These are phyloP conservation scores for Neonectria faginata DNA, from an alignment of 2,329 filamentous ascomycete species.

Conservation along the genomic window DNA sequence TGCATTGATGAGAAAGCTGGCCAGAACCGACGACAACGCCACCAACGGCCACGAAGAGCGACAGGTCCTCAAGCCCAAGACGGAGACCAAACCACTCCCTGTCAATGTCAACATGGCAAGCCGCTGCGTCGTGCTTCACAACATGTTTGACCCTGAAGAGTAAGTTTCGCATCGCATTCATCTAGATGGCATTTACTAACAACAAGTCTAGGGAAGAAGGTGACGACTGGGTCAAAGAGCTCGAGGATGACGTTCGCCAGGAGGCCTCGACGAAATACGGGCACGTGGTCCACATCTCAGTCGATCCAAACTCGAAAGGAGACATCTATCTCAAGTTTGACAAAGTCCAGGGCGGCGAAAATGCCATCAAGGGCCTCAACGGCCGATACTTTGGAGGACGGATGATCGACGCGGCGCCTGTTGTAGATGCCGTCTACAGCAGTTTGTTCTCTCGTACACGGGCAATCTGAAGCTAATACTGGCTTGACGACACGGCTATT, in stretches of 20 bases:
- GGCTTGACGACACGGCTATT: conserved; percentile 57
- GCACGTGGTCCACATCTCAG: conserved; percentile 94
- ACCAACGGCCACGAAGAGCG: conserved; percentile 74
- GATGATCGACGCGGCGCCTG: conserved; percentile 92
- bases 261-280: conserved; percentile 98
- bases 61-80: conserved; percentile 81
- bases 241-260: conserved; percentile 91
- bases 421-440: conserved; percentile 99
- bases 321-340: conserved; percentile 99
- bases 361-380: conserved; percentile 97
- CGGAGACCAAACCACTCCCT: conserved; percentile 80
- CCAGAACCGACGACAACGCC: conserved; percentile 87
- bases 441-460: conserved; percentile 91
- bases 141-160: conserved; percentile 94
- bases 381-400: conserved; percentile 94
- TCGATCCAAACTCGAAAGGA: conserved; percentile 92
- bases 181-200: conserved; percentile 48
- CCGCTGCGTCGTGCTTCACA: conserved; percentile 92
- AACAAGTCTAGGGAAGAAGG: conserved; percentile 77
- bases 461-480: conserved; percentile 77
- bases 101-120: conserved; percentile 93
- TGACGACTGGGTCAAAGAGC: conserved; percentile 89
- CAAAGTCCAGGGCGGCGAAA: conserved; percentile 92
- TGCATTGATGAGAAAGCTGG: conserved; percentile 98
- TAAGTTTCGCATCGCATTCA: conserved; percentile 65